Conservation (phyloP, 2,329 filamentous ascomycete genomes). For the Cladophialophora psammophila region DNA sequence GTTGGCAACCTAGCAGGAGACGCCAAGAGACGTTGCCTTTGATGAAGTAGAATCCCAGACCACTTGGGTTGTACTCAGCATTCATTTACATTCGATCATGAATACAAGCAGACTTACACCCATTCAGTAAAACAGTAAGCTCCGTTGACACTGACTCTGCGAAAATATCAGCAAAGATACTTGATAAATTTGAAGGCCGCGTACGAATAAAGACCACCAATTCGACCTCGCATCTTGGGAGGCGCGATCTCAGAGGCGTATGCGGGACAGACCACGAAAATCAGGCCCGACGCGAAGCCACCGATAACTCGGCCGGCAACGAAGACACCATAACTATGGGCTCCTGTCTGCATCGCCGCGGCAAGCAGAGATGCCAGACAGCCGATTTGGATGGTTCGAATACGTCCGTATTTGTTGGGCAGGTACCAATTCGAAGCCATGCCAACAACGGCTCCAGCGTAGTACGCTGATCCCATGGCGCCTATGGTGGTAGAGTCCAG, state of each 20-base stretch:
- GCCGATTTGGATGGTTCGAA: constrained; percentile 15
- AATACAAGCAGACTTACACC: constrained; percentile 8
- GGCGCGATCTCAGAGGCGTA: constrained; percentile 14
- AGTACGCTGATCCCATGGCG: constrained; percentile 14
- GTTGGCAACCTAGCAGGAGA: constrained; percentile 14
- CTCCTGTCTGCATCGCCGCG: constrained; percentile 15
- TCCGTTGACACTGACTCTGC: constrained; percentile 13
- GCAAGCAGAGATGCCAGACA: constrained; percentile 7
- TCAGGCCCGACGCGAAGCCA: constrained; percentile 9
- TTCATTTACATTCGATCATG: neutral
- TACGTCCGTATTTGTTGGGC: constrained; percentile 20
- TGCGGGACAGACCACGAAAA: constrained; percentile 16
- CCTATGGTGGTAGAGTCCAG: constrained; percentile 16
- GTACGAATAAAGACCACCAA: constrained; percentile 19
- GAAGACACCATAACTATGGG: constrained; percentile 3
- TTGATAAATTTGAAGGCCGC: neutral
- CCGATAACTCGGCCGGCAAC: constrained; percentile 13
- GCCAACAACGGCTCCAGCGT: constrained; percentile 15
- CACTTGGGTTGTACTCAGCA: constrained; percentile 1
- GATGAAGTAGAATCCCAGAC: constrained; percentile 21
- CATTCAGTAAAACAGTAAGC: constrained; percentile 21
- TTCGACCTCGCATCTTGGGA: constrained; percentile 10
- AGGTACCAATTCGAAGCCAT: constrained; percentile 19
- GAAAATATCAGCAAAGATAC: neutral
- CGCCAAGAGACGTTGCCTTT: constrained; percentile 17